These are phyloP conservation scores for Pugionium cornutum DNA, from an alignment of 345 rosid species.

Conservation along the genomic window DNA sequence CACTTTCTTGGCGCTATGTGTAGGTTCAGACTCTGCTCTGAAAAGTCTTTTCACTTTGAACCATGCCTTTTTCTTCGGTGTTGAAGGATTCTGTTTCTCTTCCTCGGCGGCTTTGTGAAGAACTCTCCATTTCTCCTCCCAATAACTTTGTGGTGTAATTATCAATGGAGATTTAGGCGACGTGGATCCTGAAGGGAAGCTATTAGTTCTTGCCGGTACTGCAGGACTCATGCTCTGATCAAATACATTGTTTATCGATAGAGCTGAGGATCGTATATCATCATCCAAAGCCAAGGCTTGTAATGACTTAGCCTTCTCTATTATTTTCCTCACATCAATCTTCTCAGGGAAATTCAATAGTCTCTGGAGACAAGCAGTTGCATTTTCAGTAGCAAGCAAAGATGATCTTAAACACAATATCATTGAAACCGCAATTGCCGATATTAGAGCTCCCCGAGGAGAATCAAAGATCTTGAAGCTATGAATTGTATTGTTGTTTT, in stretches of 20 bases:
- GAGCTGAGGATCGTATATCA: conserved; percentile 39
- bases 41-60: conserved; percentile 60
- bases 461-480: conserved; percentile 62
- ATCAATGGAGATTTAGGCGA: conserved; percentile 65
- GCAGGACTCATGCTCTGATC: conserved; percentile 38
- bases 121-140: conserved; percentile 96
- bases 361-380: conserved; percentile 90
- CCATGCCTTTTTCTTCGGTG: conserved; percentile 70
- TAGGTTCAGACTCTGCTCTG: conserved; percentile 78
- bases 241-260: conserved; percentile 28
- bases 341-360: conserved; percentile 78
- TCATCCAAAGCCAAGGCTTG: conserved; percentile 61
- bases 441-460: conserved; percentile 70
- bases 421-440: conserved; percentile 84
- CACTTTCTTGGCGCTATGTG: conserved; percentile 43
- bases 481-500: conserved; percentile 39
- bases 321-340: conserved; percentile 58
- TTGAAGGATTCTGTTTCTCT: conserved; percentile 45
- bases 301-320: conserved; percentile 74
- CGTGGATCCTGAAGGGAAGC: conserved; percentile 53
- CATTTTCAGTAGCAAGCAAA: conserved; percentile 84
- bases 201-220: conserved; percentile 48
- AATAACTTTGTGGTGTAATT: conserved; percentile 73
- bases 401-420: conserved; percentile 81
- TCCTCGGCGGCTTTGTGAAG: conserved; percentile 57